These are phyloP conservation scores for Spathaspora hagerdaliae DNA, from an alignment of 805 yeast genomes.

Conservation along the genomic window DNA sequence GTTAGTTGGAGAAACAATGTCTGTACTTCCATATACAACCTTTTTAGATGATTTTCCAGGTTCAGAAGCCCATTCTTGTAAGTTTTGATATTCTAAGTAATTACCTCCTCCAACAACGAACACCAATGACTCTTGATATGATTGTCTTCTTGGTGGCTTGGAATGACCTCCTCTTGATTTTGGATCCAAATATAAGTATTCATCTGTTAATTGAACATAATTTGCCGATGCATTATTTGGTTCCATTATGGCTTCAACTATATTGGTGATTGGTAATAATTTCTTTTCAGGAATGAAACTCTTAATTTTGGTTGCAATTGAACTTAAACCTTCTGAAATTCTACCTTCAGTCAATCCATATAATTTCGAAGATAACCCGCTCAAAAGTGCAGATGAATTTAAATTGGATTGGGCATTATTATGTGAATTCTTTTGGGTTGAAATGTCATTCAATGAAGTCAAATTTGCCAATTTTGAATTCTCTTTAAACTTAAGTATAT, in stretches of 20 bases:
- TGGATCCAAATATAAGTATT: slow-evolving; percentile 88
- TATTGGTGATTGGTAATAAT: slow-evolving; percentile 81
- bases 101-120: slow-evolving; percentile 97
- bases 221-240: slow-evolving; percentile 62
- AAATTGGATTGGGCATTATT: slow-evolving; percentile 29
- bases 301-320: slow-evolving; percentile 82
- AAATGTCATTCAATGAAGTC: slow-evolving; percentile 12
- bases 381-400: slow-evolving; percentile 56
- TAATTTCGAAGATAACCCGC: slow-evolving; percentile 70
- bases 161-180: slow-evolving; percentile 86
- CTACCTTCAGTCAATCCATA: slow-evolving; percentile 82
- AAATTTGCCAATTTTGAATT: slow-evolving; percentile 18
- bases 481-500: slow-evolving; percentile 80
- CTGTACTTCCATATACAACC: slow-evolving; percentile 86
- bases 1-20: slow-evolving; percentile 63
- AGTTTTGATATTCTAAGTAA: slow-evolving; percentile 87
- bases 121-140: slow-evolving; percentile 77
- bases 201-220: slow-evolving; percentile 75
- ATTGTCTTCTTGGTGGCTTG: slow-evolving; percentile 79
- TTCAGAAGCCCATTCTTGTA: slow-evolving; percentile 76
- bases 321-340: slow-evolving; percentile 84
- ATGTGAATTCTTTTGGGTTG: slow-evolving; percentile 5
- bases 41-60: slow-evolving; percentile 37
- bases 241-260: slow-evolving; percentile 89
- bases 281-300: slow-evolving; percentile 84